phyloP scores from a whole-genome alignment of 345 rosid species.

The Garcia nutans region DNA sequence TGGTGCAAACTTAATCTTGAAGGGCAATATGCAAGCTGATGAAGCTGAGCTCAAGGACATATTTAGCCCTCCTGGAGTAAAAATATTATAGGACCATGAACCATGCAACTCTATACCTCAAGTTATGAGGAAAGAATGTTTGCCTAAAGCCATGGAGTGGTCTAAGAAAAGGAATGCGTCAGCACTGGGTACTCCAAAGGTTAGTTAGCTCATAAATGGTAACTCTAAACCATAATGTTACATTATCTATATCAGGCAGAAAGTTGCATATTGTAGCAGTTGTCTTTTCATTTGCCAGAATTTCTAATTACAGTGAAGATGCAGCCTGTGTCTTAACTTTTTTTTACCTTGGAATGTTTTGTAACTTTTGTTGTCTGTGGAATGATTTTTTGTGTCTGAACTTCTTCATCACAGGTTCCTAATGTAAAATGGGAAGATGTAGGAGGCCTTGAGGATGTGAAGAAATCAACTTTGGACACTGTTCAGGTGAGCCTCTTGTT shows the following conservation, averaged over 20 bases:
- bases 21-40: constrained; percentile 37
- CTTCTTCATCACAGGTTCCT: constrained; percentile 57
- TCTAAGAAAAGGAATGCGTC: constrained; percentile 95
- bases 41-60: constrained; percentile 33
- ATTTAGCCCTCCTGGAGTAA: constrained; percentile 32
- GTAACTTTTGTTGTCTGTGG: neutral
- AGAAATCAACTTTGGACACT: constrained; percentile 87
- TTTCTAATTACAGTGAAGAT: neutral
- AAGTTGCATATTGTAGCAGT: neutral
- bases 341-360: constrained; percentile 12
- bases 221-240: constrained; percentile 8
- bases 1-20: constrained; percentile 60
- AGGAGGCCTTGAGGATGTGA: constrained; percentile 97
- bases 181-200: constrained; percentile 97
- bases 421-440: constrained; percentile 98
- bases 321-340: neutral
- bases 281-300: neutral
- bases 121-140: constrained; percentile 45
- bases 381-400: constrained; percentile 11
- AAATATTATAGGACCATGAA: constrained; percentile 31
- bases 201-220: constrained; percentile 25
- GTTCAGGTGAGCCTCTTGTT: constrained; percentile 58
- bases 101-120: constrained; percentile 31
- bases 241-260: neutral
- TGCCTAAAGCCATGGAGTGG: constrained; percentile 71